Base-by-base conservation (phyloP, 1,139 yeast species). In the Blastobotrys capitulatus region DNA sequence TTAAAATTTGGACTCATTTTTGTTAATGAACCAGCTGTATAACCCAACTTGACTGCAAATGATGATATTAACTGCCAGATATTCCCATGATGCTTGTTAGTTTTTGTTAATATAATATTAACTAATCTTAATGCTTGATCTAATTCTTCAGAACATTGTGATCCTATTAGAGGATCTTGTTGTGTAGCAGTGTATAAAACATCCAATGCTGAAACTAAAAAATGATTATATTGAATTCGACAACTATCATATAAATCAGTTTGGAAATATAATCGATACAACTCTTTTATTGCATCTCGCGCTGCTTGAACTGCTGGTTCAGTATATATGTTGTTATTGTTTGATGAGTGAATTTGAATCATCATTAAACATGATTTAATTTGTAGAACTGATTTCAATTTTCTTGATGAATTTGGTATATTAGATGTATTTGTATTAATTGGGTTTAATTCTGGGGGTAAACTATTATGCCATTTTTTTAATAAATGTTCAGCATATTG, bases 161-260 rank as follows among this genome's bases (percentile, higher is more conserved):
- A 45, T 10, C 53, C 44, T 32, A 40, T 49, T 29, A 32, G 22
- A 3, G 58, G 58, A 8, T 51, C 51, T 19, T 52, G 48, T 29
- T 49, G 52, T 10, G 60, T 52, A 3, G 61, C 60, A n/a, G 56
- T 50, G 40, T 58, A 57, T 19, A 60, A 46, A 1, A 60, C 63
- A 15, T 61, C 62, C 32, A 60, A 48, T n/a, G 63, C 58, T 7
- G 63, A 52, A 12, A 60, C 56, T 42, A 60, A 44, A 45, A 58
- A 60, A 42, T 60, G 60, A 47, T 59, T 59, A 50, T 60, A 60
- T 44, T 60, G 64, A 20, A 60, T 54, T 44, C 56, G 60, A 36
- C 62, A 60, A 6, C 54, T 49, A 9, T 52, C 29, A 51, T 60
- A 60, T 18, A 58, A 48, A 19, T 51, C 60, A 6, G 60, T 52